Evolutionary conservation across 78 protist species (phyloP).

Genomic region (Dictyostelium intermedium): DNA sequence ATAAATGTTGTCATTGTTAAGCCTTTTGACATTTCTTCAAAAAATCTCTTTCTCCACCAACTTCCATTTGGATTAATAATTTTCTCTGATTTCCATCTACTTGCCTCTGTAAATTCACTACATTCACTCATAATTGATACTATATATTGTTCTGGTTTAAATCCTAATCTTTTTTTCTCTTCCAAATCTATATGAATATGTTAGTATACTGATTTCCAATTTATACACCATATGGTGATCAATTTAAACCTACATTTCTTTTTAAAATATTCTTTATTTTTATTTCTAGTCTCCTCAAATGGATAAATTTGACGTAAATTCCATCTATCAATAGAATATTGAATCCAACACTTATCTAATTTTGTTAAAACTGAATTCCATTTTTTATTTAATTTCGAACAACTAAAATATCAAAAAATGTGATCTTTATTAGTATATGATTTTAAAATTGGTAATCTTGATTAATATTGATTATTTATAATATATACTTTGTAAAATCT

Average conservation of each 20-base stretch:
- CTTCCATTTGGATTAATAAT: neutral
- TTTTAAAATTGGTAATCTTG: too few relatives aligned
- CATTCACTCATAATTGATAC: slow-evolving; percentile 36
- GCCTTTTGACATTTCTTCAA: slow-evolving; percentile 23
- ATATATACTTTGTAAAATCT: slow-evolving; percentile 42
- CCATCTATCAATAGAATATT: slow-evolving; percentile 27
- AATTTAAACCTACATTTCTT: neutral
- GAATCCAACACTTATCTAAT: slow-evolving; percentile 43
- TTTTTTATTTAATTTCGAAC: neutral
- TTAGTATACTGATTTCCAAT: too few relatives aligned
- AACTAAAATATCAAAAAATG: neutral
- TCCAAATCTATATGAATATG: neutral
- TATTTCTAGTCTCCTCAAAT: neutral
- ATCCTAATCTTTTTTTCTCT: slow-evolving; percentile 62
- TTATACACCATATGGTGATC: too few relatives aligned
- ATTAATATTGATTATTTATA: too few relatives aligned
- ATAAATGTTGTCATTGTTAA: slow-evolving; percentile 2
- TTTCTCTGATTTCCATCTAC: slow-evolving; percentile 37
- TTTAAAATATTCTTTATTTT: slow-evolving; percentile 4
- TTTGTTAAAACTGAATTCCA: slow-evolving; percentile 25
- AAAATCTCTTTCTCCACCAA: slow-evolving; percentile 61
- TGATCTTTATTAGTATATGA: too few relatives aligned
- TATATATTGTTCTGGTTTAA: slow-evolving; percentile 33
- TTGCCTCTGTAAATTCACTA: slow-evolving; percentile 33
- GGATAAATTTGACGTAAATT: neutral